Base-by-base conservation (phyloP, 176 grass and related monocot genomes). In the Hyparrhenia diplandra region DNA sequence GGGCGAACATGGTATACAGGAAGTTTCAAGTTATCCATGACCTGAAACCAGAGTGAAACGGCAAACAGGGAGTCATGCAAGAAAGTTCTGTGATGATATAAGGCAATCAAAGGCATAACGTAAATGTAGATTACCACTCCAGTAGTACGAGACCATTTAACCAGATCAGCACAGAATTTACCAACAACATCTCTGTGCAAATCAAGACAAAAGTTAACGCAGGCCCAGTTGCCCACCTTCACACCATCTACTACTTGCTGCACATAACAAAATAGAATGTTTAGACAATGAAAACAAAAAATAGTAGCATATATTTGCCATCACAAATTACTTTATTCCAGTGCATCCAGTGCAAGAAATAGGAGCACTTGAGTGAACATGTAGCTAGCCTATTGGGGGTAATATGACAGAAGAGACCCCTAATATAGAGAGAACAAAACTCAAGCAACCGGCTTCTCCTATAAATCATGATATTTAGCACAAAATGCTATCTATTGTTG, bases 181-280 rank as follows among this genome's bases (percentile, higher is more conserved):
- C 5, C 0, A 57, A 63, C 36, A 13, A 11, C 11, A 23, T 6
- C 3, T 0, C 2, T 1, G 5, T 2, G 1, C 25, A 85, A 70
- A 16, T 36, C 28, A 0, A 4, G 3, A 31, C 72, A 89, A 20
- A 89, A 78, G 36, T 78, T 85, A 8, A 89, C 18, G 41, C 78
- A 82, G 32, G 13, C 35, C 87, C 83, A 89, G 29, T 54, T 71
- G 18, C 13, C 16, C 8, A 89, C 8, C n/a, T 1, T 77, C 8
- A 57, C 83, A 5, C 87, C 83, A 71, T 85, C 5, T 21, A 89
- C n/a, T 5, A 89, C 87, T 78, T 73, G 64, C 87, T 89, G 78
- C n/a, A 43, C 37, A 46, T 49, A 52, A 37, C 62, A 51, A 67
- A 84, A 69, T 32, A 66, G 71, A 29, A 72, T 76, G 5, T 8